Evolutionary conservation across 2,329 filamentous ascomycete genomes (phyloP), one percentile per base, ranked within the genome.

Genomic region (Colletotrichum salicis): DNA sequence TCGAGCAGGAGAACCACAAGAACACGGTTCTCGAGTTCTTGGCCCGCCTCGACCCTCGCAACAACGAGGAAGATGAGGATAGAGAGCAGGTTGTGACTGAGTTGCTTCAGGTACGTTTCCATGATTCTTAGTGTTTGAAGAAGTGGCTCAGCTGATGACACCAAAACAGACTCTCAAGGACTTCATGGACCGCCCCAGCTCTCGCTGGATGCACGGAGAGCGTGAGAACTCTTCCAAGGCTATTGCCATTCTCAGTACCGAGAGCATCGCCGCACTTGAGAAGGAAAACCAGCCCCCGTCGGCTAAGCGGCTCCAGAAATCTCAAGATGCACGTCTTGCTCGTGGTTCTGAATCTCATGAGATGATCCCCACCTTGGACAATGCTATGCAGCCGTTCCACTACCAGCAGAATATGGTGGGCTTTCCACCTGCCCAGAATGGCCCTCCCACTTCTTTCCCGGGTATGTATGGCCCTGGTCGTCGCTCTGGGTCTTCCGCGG

Each of bases 1-100:
- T 63, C 27, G 73, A 74, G 35, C 59, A 54, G 35, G 73, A 74
- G 57, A 62, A 72, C 54, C 68, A 74, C 37, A 71, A 70, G 45
- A 74, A 73, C 54, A 48, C 56, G 11, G 27, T 74, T 15, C 71
- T 65, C n/a, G 73, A 73, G 48, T 48, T 59, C 19, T 48, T 73
- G 33, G 67, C 71, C 19, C 65, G 57, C n/a, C 64, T 74, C n/a
- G 56, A 72, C n/a, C 56, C 57, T 37, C 66, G 57, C 24, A 60
- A 68, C 11, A 69, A 67, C 11, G 48, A 35, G 6, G 61, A 74
- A 3, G 64, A 69, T 4, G 77, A 78, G 2, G 29, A 29, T 22
- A 55, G 57, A 15, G 41, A 56, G 7, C 33, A 71, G 22, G 60
- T 54, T 45, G 77, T 82, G 73, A 77, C 81, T 74, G 81, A 81